phyloP scores from a whole-genome alignment of 495 filamentous ascomycete species.

The Symbiotaphrina buchneri region DNA sequence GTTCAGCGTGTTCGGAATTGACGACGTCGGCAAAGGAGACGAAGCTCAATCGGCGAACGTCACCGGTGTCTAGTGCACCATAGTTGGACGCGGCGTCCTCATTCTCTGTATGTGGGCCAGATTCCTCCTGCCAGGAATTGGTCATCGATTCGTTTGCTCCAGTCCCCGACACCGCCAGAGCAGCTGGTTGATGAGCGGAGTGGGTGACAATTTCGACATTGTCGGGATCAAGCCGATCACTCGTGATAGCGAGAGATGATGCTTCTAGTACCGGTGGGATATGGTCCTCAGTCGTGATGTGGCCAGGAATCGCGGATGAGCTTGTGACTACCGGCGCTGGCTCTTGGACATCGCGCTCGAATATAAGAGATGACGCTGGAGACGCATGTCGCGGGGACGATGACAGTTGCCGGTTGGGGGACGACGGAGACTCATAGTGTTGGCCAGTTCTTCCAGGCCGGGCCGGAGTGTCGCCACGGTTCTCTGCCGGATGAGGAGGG shows the following conservation, averaged over 20 bases:
- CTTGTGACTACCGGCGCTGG: conserved; percentile 34
- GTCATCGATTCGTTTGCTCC: conserved; percentile 12
- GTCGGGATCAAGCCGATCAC: conserved; percentile 50
- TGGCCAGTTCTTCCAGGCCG: too few species aligned
- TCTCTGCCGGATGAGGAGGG: too few species aligned
- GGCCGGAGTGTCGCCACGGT: too few species aligned
- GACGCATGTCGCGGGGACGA: conserved; percentile 15
- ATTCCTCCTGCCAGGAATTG: conserved; percentile 30
- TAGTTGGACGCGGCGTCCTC: conserved; percentile 43
- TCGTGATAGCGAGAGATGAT: conserved; percentile 71
- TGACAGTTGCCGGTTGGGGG: conserved; percentile 10
- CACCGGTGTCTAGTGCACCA: conserved; percentile 45
- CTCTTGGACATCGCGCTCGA: conserved; percentile 86
- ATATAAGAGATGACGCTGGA: conserved; percentile 52
- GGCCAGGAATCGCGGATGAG: conserved; percentile 58
- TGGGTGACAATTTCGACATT: conserved; percentile 78
- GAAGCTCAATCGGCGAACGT: conserved; percentile 69
- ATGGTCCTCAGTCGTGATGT: conserved; percentile 80
- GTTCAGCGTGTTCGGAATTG: conserved; percentile 58
- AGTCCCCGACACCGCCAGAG: conserved; percentile 30
- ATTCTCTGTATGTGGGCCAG: conserved; percentile 23
- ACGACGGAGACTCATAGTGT: too few species aligned
- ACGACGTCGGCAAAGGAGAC: conserved; percentile 91
- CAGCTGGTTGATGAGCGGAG: conserved; percentile 55
- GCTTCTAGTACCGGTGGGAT: conserved; percentile 82